These are phyloP conservation scores for Nasturtium officinale DNA, from an alignment of 345 rosid species.

Conservation along the genomic window DNA sequence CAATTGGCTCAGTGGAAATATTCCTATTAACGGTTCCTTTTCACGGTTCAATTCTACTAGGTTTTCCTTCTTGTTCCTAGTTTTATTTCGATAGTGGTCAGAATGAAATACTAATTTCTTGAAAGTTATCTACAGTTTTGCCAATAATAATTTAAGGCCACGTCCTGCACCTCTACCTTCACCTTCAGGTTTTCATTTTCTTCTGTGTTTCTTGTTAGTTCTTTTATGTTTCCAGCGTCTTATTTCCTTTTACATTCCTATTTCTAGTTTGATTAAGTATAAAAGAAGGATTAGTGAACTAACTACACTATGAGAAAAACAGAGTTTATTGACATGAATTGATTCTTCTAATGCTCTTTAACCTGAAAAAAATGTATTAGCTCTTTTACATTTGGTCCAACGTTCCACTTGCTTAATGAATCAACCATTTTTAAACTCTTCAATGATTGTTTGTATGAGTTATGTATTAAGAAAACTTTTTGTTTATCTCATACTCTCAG, in stretches of 20 bases:
- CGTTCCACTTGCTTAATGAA: background rate
- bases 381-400: constrained; percentile 1
- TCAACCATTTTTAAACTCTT: constrained; percentile 7
- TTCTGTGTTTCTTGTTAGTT: background rate
- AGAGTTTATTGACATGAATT: background rate
- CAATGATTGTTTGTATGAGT: constrained; percentile 1
- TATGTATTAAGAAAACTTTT: background rate
- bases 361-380: constrained; percentile 7
- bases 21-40: constrained; percentile 84
- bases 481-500: constrained; percentile 41
- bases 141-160: constrained; percentile 33
- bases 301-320: background rate
- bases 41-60: constrained; percentile 71
- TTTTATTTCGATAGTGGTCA: constrained; percentile 7
- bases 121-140: constrained; percentile 62
- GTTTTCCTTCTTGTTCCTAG: constrained; percentile 43
- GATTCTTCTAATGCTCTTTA: constrained; percentile 5
- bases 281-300: background rate
- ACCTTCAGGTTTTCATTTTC: constrained; percentile 51
- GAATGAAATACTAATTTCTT: constrained; percentile 36
- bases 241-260: background rate
- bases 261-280: background rate
- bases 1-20: constrained; percentile 61
- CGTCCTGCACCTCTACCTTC: constrained; percentile 46
- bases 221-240: background rate